phyloP scores from a whole-genome alignment of 306 rosid genomes.

The Vigna mungo region DNA sequence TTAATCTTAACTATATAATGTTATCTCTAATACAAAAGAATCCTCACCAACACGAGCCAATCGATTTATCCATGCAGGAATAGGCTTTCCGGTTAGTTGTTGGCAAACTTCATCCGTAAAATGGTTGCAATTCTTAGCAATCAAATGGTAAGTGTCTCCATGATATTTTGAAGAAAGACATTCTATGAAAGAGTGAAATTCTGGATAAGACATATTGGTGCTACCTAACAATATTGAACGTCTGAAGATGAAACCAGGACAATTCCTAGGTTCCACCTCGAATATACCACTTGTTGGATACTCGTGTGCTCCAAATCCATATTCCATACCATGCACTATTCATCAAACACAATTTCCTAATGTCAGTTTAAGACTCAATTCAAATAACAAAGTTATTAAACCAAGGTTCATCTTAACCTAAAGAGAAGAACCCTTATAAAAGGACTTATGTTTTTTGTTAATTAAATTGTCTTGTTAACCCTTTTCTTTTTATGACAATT shows the following conservation, averaged over 20 bases:
- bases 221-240: conserved; percentile 78
- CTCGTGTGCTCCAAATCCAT: conserved; percentile 96
- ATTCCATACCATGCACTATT: conserved; percentile 89
- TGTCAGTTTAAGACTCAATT: conserved; percentile 26
- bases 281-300: conserved; percentile 91
- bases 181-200: conserved; percentile 81
- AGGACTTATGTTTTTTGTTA: too few relatives aligned
- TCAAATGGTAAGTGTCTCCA: conserved; percentile 93
- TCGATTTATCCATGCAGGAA: conserved; percentile 94
- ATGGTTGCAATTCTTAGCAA: conserved; percentile 98
- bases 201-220: conserved; percentile 72
- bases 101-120: conserved; percentile 85
- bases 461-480: too few relatives aligned
- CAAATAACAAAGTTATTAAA: not conserved
- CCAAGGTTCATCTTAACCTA: too few relatives aligned
- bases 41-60: conserved; percentile 91
- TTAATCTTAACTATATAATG: too few relatives aligned
- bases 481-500: too few relatives aligned
- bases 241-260: conserved; percentile 98
- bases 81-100: conserved; percentile 84
- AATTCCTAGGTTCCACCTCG: conserved; percentile 95
- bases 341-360: conserved; percentile 45
- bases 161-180: conserved; percentile 76
- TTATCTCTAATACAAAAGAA: not conserved
- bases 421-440: too few relatives aligned